Conservation (phyloP, 768 basidiomycete species). For the Amanita molliuscula region DNA sequence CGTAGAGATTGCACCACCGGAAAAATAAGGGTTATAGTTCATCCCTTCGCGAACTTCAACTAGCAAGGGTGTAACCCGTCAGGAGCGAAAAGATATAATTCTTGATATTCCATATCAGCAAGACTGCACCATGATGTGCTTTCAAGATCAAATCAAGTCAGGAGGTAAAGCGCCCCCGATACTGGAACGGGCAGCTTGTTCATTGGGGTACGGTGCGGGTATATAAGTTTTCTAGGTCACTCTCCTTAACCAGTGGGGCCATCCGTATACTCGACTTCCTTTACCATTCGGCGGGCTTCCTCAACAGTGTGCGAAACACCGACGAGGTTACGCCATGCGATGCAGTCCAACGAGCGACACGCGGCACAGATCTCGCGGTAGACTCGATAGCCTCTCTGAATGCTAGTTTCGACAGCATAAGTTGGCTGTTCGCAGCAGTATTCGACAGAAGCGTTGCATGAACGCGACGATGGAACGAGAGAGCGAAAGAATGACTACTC, state of each 20-base stretch:
- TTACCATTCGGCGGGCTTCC: constrained; percentile 84
- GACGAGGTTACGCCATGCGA: constrained; percentile 99
- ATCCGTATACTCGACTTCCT: constrained; percentile 94
- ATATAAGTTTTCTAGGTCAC: constrained; percentile 98
- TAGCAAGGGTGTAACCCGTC: constrained; percentile 95
- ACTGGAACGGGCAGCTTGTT: constrained; percentile 90
- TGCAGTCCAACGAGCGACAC: constrained; percentile 97
- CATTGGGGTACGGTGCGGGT: constrained; percentile 92
- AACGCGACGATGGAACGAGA: no score
- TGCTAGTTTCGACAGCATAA: constrained; percentile 34
- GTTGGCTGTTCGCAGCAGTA: not conserved
- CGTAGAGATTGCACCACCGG: constrained; percentile 98
- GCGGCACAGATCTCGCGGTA: constrained; percentile 99
- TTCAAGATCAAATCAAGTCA: constrained; percentile 95
- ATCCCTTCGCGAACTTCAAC: constrained; percentile 93
- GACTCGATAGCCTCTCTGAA: constrained; percentile 92
- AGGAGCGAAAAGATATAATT: constrained; percentile 96
- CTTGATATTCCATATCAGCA: constrained; percentile 25
- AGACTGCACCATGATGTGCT: constrained; percentile 89
- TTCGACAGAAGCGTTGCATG: no score
- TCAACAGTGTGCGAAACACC: constrained; percentile 95
- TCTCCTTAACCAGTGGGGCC: constrained; percentile 92
- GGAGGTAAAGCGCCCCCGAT: constrained; percentile 96
- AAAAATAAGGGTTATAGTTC: constrained; percentile 99
- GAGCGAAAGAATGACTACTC: no score